A percentile compares a stretch with the other conserved stretches of the same genome.
Evolutionary conservation across 2,329 filamentous ascomycete species (phyloP).

Genomic region (Sarocladium oryzae): DNA sequence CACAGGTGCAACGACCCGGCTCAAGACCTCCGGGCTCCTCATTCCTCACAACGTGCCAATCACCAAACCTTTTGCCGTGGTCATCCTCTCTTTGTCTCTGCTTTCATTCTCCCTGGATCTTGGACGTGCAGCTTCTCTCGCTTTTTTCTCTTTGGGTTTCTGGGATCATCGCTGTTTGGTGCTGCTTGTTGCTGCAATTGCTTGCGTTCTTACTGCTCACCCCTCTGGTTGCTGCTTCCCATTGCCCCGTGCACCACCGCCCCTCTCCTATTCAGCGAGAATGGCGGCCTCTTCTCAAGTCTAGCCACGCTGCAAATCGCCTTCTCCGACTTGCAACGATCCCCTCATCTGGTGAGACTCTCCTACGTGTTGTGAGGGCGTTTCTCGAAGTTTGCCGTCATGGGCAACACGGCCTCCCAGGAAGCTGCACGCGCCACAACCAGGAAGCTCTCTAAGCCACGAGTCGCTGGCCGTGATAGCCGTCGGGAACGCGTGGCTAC

Average conservation of each 20-base stretch:
- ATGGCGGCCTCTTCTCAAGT: constrained; percentile 1
- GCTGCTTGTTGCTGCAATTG: not conserved
- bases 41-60: constrained; percentile 1
- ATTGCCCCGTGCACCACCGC: not conserved
- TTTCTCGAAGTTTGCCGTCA: constrained; percentile 18
- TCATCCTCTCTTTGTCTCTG: not conserved
- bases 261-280: not conserved
- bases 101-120: constrained; percentile 7
- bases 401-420: constrained; percentile 46
- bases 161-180: not conserved
- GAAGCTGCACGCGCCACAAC: constrained; percentile 33
- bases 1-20: too few relatives aligned
- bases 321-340: not conserved
- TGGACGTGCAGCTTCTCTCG: constrained; percentile 1
- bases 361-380: not conserved
- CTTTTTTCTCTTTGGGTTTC: not conserved
- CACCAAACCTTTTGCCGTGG: not conserved
- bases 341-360: too few relatives aligned
- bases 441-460: constrained; percentile 48
- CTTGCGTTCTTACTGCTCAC: not conserved
- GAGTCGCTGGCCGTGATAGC: constrained; percentile 26
- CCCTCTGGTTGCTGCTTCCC: not conserved
- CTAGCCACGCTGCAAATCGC: constrained; percentile 6
- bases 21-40: not conserved
- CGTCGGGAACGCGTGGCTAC: constrained; percentile 23